These are phyloP conservation scores for Trichopus zeylanicus DNA, from an alignment of 116 monocot species.

Conservation along the genomic window DNA sequence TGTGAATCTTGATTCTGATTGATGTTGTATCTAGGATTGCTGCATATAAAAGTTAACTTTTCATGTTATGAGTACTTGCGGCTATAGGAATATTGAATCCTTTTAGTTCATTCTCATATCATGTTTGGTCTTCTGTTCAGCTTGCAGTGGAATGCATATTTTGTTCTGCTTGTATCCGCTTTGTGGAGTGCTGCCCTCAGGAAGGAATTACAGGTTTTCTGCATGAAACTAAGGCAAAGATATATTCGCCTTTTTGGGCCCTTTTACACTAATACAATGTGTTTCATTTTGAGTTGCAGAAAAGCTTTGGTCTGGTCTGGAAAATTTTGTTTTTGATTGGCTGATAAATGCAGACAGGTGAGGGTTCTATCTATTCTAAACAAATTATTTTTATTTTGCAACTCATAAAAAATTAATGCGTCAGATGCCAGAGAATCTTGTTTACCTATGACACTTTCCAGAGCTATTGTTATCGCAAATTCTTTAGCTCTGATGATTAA, in stretches of 20 bases:
- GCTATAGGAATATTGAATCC: neutral
- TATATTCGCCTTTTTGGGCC: neutral
- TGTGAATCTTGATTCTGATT: neutral
- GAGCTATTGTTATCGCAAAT: neutral
- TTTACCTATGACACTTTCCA: neutral
- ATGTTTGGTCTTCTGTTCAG: constrained; percentile 28
- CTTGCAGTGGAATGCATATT: constrained; percentile 99
- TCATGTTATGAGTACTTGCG: neutral
- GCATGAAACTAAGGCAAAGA: neutral
- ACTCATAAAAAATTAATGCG: too few relatives aligned
- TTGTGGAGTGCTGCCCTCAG: constrained; percentile 95
- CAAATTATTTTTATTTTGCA: too few relatives aligned
- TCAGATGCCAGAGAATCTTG: too few relatives aligned
- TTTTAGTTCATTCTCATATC: neutral
- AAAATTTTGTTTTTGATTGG: constrained; percentile 99
- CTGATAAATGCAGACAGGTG: constrained; percentile 99
- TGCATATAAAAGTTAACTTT: neutral
- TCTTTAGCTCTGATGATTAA: neutral
- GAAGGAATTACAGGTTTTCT: constrained; percentile 89
- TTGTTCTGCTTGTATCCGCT: constrained; percentile 97
- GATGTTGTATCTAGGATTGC: neutral
- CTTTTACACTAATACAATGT: constrained; percentile 15
- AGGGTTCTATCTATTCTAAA: constrained; percentile 4
- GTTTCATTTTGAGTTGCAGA: constrained; percentile 39
- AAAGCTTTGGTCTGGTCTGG: constrained; percentile 93